Evolutionary conservation across 768 basidiomycete species (phyloP), one percentile per base, ranked within the genome.

Genomic region (Pseudohyphozyma bogoriensis): DNA sequence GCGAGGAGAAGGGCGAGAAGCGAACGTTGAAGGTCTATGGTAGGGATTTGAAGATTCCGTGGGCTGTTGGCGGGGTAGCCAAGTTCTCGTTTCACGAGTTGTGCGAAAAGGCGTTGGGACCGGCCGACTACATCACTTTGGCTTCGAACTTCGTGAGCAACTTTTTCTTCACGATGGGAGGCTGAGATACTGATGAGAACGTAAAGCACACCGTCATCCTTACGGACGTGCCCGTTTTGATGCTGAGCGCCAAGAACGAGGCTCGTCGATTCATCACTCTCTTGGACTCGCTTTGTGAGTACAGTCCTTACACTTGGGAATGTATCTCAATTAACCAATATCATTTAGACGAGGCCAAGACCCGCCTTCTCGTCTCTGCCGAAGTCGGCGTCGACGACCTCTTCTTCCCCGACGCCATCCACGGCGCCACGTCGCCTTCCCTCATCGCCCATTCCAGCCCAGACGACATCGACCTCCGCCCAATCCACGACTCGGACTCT

Each of bases 201-300:
- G 2, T 22, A 16, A 47, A 66, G 65, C 74, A 77, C 59, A 79
- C 78, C n/a, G 69, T 82, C 57, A 74, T 77, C 58, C 74, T 83
- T 44, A 76, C 78, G 37, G 70, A 77, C 35, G 77, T 82, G n/a
- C 81, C 81, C 0, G 58, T 79, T 24, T 74, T 83, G 1, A 74
- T 73, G 20, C 73, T 82, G 9, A 76, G 78, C 9, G 73, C 76
- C 35, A 83, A 82, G 74, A 80, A 83, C 69, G 79, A 82, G 69
- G 81, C 81, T 2, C 72, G 82, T 15, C 75, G 81, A 4, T 78
- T 83, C 68, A 83, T 83, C 61, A 82, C 80, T 20, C 76, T 83
- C 50, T 77, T 83, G 29, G 82, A 84, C 66, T 82, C 82, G 0
- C 72, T 82, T 1, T 82, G 82, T 73, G 75, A 79, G 74, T 75